Evolutionary conservation across 179 eudicot species (phyloP), one percentile per base, ranked within the genome.

Genomic region (Sideroxylon spinosum): DNA sequence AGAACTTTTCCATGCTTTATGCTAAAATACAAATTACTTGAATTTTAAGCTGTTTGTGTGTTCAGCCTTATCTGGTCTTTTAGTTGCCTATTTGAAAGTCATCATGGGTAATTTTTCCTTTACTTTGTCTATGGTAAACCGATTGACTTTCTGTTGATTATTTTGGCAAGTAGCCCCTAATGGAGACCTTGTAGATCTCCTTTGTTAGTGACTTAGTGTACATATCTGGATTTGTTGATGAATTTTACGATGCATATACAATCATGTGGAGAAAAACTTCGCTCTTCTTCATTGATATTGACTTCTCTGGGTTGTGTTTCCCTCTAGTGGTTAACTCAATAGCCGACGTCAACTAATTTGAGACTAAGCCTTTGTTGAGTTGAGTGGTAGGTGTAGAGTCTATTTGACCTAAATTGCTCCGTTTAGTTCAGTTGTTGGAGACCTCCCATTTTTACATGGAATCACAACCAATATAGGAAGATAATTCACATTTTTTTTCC

Each of bases 111-210:
- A 0, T 70, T 70, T 19, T 12, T 23, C 3, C 4, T 53, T 52
- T 37, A 71, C 46, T 8, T 68, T 77, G 63, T 74, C 74, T 60
- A 63, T 65, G 63, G 73, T 71, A 76, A 73, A 68, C 0, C 11
- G 12, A 48, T 4, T n/a, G 49, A 59, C 19, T 20, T 74, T n/a
- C n/a, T 32, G 2, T 56, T 19, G 6, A 20, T 74, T 59, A 52
- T 29, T 9, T 32, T 59, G 19, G 53, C 1, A 9, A 28, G 63
- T 37, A 7, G n/a, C 46, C 46, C 49, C 14, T 57, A 32, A 37
- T 1, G 0, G 17, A 37, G 65, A 57, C 53, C 12, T 59, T 53
- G 37, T 59, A 17, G n/a, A 59, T 59, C 37, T 4, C 65, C 48
- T 28, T 73, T 16, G 16, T n/a, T 29, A 32, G n/a, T n/a, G n/a